Evolutionary conservation across 768 basidiomycete genomes (phyloP).

Genomic region (Lenzites betulinus): DNA sequence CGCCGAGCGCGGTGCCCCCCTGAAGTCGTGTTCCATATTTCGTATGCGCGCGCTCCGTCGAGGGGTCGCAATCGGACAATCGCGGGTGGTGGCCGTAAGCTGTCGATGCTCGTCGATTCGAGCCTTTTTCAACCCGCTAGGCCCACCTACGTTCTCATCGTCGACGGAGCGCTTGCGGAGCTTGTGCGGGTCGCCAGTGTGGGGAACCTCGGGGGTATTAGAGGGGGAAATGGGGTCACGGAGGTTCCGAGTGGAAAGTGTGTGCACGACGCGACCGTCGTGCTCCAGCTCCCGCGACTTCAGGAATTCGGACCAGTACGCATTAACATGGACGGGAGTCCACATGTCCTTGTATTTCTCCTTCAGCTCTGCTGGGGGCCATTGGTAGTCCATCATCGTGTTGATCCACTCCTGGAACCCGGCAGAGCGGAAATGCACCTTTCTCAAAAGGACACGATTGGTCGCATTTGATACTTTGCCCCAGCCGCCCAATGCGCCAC

Average conservation of each 20-base stretch:
- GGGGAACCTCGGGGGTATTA: not conserved
- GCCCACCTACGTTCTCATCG: not conserved
- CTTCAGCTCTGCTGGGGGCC: not conserved
- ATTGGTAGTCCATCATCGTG: not conserved
- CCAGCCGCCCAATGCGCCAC: no score
- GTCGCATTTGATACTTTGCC: not conserved
- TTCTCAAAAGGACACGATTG: not conserved
- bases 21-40: not conserved
- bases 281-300: not conserved
- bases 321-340: not conserved
- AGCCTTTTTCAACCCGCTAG: not conserved
- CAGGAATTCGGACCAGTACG: conserved; percentile 10
- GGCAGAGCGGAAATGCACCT: not conserved
- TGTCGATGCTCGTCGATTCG: not conserved
- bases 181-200: not conserved
- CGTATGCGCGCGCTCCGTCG: not conserved
- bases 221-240: not conserved
- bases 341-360: not conserved
- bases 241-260: not conserved
- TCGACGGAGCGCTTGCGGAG: not conserved
- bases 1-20: no score
- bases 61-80: no score
- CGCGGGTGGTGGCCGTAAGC: no score
- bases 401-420: not conserved
- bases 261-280: conserved; percentile 2